Conservation (phyloP, 176 grass and related monocot species). For the Cymbopogon citratus region DNA sequence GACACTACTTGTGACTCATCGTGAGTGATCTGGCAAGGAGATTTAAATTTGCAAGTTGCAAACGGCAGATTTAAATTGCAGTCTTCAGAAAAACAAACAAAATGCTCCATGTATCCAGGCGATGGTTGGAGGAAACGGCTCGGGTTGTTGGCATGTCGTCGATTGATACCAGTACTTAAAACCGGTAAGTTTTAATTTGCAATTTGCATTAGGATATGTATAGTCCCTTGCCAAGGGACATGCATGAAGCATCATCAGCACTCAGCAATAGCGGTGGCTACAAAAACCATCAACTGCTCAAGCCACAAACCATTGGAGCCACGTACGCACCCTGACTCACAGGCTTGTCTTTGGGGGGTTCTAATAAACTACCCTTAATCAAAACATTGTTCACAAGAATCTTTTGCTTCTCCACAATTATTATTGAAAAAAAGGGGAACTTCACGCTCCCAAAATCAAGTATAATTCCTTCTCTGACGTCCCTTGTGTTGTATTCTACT, state of each 20-base stretch:
- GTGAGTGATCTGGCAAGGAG: neutral
- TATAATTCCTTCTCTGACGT: neutral
- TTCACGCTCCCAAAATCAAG: neutral
- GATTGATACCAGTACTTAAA: neutral
- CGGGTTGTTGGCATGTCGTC: conserved; percentile 22
- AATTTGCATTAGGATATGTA: conserved; percentile 21
- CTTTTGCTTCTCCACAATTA: neutral
- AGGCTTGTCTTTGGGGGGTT: neutral
- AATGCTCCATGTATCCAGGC: neutral
- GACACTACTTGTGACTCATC: neutral
- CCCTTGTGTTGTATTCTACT: neutral
- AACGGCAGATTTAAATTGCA: neutral
- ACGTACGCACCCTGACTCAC: neutral
- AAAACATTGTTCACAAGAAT: neutral
- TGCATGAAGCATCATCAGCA: conserved; percentile 23
- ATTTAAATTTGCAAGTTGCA: neutral
- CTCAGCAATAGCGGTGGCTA: neutral
- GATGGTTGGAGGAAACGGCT: conserved; percentile 30
- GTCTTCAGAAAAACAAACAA: neutral
- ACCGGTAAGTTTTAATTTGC: neutral
- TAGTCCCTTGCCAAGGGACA: conserved; percentile 29
- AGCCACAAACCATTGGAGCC: neutral
- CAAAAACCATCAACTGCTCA: neutral
- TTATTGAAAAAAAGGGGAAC: neutral
- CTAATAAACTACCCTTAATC: conserved; percentile 5